Evolutionary conservation across 2,329 filamentous ascomycete genomes (phyloP), one percentile per base, ranked within the genome.

Genomic region (Pestalotiopsis sp.): DNA sequence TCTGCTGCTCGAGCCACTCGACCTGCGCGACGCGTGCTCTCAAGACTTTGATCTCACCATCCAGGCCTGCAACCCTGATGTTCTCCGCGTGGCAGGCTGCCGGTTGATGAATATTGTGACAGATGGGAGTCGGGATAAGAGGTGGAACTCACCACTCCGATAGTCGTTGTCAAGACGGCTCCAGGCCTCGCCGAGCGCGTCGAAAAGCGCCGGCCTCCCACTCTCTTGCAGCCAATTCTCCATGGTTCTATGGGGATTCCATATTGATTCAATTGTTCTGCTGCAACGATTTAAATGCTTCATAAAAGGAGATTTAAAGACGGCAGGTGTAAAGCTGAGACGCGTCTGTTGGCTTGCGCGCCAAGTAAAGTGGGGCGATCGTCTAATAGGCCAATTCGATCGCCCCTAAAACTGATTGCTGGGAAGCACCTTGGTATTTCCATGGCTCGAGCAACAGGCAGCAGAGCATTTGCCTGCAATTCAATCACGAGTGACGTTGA

Each of bases 1-100:
- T 85, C 68, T 85, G 82, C 17, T 78, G 71, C 66, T 83, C 78
- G 30, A 86, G 71, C 1, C 70, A 73, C 14, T 79, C 76, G 22
- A 78, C 77, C 30, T 75, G 70, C 17, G 74, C 75, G n/a, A 76
- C 77, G 24, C 71, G 75, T 13, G 68, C 70, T 56, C 70, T 78
- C 4, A 83, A 71, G n/a, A 72, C 70, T 26, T 77, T 73, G 10
- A 83, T 68, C 69, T 83, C 80, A 5, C 76, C 70, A 11, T 71
- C 64, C 59, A 79, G 74, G 22, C 74, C 70, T 9, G 69, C 68
- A 66, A 76, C 73, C 17, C 40, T 68, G 22, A 20, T 5, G 24
- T 30, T 64, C 30, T 66, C 68, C 38, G 52, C 35, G 14, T 68
- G 26, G 17, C 20, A 52, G 17, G 63, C 66, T 65, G 52, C 17